Evolutionary conservation across 2,329 filamentous ascomycete species (phyloP).

Genomic region (Trichoderma polysporum): DNA sequence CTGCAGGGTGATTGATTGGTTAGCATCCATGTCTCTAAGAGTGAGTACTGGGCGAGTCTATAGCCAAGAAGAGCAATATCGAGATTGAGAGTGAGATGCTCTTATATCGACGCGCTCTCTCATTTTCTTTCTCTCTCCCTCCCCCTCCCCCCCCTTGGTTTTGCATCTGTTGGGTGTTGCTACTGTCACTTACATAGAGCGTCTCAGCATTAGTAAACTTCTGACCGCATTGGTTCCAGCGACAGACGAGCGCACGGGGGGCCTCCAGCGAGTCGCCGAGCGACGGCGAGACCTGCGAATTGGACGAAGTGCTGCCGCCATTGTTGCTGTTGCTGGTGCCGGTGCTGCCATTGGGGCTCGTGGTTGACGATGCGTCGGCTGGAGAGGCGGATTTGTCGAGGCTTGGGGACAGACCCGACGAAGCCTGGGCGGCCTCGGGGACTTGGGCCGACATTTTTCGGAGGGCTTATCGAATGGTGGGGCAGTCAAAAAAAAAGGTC

Average conservation of each 20-base stretch:
- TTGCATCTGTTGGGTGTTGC: not conserved
- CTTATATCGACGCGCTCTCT: not conserved
- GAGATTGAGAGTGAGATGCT: not conserved
- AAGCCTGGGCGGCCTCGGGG: constrained; percentile 27
- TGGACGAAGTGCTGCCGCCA: constrained; percentile 1
- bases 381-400: constrained; percentile 30
- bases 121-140: not conserved
- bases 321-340: constrained; percentile 5
- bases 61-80: not conserved
- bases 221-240: constrained; percentile 59
- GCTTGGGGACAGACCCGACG: constrained; percentile 23
- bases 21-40: not conserved
- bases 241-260: constrained; percentile 49
- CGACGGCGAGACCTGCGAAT: not conserved
- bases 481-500: constrained; percentile 8
- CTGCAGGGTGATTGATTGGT: constrained; percentile 44
- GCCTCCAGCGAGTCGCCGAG: not conserved
- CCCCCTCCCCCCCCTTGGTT: not conserved
- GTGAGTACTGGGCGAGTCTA: not conserved
- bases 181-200: constrained; percentile 55
- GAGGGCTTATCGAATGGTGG: constrained; percentile 1
- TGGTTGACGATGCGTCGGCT: constrained; percentile 8
- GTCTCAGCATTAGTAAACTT: constrained; percentile 58
- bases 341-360: constrained; percentile 11
- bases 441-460: constrained; percentile 36